Evolutionary conservation across 352 stramenopile genomes (phyloP), one percentile per base, ranked within the genome.

Genomic region (Pythium diclinum): DNA sequence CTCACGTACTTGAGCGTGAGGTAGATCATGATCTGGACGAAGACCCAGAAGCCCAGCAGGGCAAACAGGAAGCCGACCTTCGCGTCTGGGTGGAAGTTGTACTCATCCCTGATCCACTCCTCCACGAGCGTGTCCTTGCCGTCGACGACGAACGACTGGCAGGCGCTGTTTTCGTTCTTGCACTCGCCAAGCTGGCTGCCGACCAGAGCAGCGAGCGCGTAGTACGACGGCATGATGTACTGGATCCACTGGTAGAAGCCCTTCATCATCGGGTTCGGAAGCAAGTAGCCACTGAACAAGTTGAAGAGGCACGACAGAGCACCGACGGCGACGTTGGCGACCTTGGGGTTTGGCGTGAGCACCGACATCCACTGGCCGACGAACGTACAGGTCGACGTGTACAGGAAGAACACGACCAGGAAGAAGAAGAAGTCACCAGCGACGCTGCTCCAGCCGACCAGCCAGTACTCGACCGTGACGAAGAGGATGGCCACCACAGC

Each of bases 291-390:
- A 4, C 67, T 73, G 61, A 91, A 91, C 55, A 89, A 48, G 68
- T 89, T 91, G 52, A 89, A 85, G 32, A 89, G 42, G 52, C 75
- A 87, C 33, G 82, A 91, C 1, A 91, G 19, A 0, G 82, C 82
- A 38, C 82, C 80, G 25, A 91, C 79, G 5, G 82, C 82, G 4
- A 91, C 82, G 56, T 89, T 91, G 19, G 80, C 82, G 56, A 91
- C 82, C 76, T 91, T 91, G 53, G 78, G 65, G 65, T 89, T 91
- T 8, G 82, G 82, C 70, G 73, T 88, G 58, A 91, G 60, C 21
- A 73, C 82, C 19, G 79, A 77, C 82, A 91, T 91, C 78, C 80
- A 91, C 63, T 91, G 82, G 0, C 82, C 82, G 9, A 86, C 59
- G 55, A 85, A 89, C 51, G 79, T 88, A 47, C 79, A 88, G 0